phyloP scores from a whole-genome alignment of 129 eudicot species.

The Arctium minus region DNA sequence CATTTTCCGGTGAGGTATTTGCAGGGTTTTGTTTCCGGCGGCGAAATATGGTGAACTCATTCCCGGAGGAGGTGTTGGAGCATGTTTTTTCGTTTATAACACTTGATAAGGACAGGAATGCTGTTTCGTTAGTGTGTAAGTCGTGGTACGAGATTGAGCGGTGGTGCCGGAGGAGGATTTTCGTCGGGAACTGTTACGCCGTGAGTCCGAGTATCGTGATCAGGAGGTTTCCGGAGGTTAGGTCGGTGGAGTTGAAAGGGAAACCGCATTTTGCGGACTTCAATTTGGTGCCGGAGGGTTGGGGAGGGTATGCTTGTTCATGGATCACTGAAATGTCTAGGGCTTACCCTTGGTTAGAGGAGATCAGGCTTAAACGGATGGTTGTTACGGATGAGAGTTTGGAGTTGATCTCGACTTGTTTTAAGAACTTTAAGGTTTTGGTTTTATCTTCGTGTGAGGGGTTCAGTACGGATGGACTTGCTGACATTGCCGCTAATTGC shows the following conservation, averaged over 20 bases:
- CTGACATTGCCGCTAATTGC: constrained; percentile 56
- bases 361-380: constrained; percentile 62
- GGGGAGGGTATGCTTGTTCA: constrained; percentile 64
- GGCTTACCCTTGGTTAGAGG: constrained; percentile 58
- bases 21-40: not conserved
- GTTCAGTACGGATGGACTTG: constrained; percentile 28
- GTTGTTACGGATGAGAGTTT: constrained; percentile 60
- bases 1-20: not conserved
- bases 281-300: constrained; percentile 77
- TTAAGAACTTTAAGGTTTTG: constrained; percentile 50
- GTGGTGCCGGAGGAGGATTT: constrained; percentile 58
- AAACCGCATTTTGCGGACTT: constrained; percentile 85
- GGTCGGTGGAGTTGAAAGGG: constrained; percentile 46
- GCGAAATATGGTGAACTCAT: constrained; percentile 44
- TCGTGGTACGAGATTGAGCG: constrained; percentile 80
- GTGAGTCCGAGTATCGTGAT: constrained; percentile 51
- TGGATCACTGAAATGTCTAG: constrained; percentile 52
- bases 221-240: constrained; percentile 57
- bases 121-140: constrained; percentile 73
- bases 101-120: constrained; percentile 52
- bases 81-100: constrained; percentile 55
- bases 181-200: constrained; percentile 76
- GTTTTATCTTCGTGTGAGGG: constrained; percentile 62
- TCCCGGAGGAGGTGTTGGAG: constrained; percentile 77
- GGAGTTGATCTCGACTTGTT: constrained; percentile 52